Evolutionary conservation across 305 asterid species (phyloP).

Genomic region (Solanum hybrid): DNA sequence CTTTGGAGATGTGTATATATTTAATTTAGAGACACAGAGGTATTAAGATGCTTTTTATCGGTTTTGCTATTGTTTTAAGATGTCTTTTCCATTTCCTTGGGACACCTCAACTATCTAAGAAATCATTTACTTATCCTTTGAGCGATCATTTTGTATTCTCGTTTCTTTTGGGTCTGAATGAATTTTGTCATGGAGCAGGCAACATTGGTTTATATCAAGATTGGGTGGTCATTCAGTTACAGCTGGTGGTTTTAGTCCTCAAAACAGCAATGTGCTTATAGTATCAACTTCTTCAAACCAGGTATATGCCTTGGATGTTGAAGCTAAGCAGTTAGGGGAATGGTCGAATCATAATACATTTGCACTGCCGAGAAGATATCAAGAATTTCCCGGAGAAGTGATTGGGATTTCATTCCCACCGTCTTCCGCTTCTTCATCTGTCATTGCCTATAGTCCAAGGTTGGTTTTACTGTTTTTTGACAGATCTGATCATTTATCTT

Average conservation of each 20-base stretch:
- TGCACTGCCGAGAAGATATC: slow-evolving; percentile 77
- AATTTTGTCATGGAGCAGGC: slow-evolving; percentile 37
- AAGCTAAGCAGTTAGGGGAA: slow-evolving; percentile 85
- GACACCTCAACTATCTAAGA: background rate
- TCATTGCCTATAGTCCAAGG: slow-evolving; percentile 88
- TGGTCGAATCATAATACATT: slow-evolving; percentile 79
- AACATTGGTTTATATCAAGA: slow-evolving; percentile 95
- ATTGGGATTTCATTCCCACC: slow-evolving; percentile 90
- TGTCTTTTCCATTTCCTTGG: background rate
- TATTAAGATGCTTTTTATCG: background rate
- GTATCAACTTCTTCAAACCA: slow-evolving; percentile 85
- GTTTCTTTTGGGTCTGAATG: background rate
- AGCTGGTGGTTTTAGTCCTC: slow-evolving; percentile 80
- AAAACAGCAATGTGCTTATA: slow-evolving; percentile 63
- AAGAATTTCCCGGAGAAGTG: slow-evolving; percentile 98
- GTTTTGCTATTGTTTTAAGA: background rate
- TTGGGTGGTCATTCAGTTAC: slow-evolving; percentile 85
- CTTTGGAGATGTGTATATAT: slow-evolving; percentile 85
- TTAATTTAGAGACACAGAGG: slow-evolving; percentile 86
- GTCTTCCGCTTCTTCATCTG: slow-evolving; percentile 61
- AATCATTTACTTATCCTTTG: background rate
- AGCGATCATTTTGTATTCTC: background rate
- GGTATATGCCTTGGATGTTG: slow-evolving; percentile 92
- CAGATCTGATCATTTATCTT: background rate
- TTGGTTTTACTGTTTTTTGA: slow-evolving; percentile 1